Evolutionary conservation across 768 basidiomycete genomes (phyloP), one percentile per base, ranked within the genome.

Genomic region (Tricholoma bakamatsutake): DNA sequence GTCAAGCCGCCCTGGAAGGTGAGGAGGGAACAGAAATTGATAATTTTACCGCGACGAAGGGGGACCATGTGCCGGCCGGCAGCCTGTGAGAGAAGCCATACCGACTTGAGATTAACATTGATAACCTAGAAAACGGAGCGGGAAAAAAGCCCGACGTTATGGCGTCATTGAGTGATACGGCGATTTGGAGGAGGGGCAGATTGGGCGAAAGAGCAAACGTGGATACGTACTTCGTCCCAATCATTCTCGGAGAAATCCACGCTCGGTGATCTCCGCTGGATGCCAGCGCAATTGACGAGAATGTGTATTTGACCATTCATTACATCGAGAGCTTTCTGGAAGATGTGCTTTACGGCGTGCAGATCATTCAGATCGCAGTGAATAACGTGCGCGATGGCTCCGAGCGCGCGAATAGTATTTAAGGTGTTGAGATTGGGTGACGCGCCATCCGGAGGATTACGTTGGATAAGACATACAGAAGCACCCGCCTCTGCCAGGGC

Each of bases 41-140:
- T 85, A 63, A 90, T 86, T 65, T 87, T 87, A 37, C 86, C 85
- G 28, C 74, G 71, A 50, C 69, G 76, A 62, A 73, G 82, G 53
- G 77, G 84, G 10, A 94, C 82, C 93, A 95, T 95, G 73, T 97
- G 94, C 59, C 79, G 76, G 11, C 91, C 93, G n/a, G 88, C 88
- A 50, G 90, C 88, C 70, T 89, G 88, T 13, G 83, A 85, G 59
- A 95, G 85, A 28, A 92, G 78, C 81, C 88, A 97, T 56, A 81
- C 83, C 7, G 91, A 83, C 70, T 91, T 93, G 67, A 97, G 82
- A 76, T 97, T 97, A 61, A 91, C 82, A 62, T 88, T 80, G 56
- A 94, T 75, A 54, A 93, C 90, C 90, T 91, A 62, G 7, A 31
- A n/a, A 24, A 24, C 15, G 30, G 18, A 30, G 28, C 28, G n/a